These are phyloP conservation scores for Aristolochia contorta DNA, from an alignment of 164 flowering plant genomes.

Conservation along the genomic window DNA sequence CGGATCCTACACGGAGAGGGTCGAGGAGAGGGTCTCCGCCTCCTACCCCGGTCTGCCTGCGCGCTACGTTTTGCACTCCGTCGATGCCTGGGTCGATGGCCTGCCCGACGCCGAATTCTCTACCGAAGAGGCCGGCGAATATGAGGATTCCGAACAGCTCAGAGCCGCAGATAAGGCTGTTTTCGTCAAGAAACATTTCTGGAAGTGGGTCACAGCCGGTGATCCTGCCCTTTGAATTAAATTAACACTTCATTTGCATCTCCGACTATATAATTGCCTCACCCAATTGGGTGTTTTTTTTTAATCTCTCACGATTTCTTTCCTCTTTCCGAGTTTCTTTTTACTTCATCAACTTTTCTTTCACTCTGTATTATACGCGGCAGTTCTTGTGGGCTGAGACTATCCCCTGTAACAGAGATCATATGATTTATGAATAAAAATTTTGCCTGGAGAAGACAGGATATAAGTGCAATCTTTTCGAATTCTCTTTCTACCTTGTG, in stretches of 20 bases:
- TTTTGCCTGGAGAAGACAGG: no score
- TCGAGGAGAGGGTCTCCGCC: constrained; percentile 69
- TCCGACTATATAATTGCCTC: neutral
- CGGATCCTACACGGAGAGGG: constrained; percentile 47
- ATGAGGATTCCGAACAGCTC: constrained; percentile 23
- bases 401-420: no score
- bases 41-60: constrained; percentile 97
- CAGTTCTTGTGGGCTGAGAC: no score
- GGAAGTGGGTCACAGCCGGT: constrained; percentile 73
- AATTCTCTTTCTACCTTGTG: no score
- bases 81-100: constrained; percentile 70
- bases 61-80: constrained; percentile 62
- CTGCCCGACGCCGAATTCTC: constrained; percentile 70
- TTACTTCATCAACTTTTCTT: no score
- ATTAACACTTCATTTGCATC: no score
- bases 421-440: no score
- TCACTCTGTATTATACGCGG: no score
- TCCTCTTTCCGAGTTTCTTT: no score
- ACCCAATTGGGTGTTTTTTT: no score
- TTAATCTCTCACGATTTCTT: no score
- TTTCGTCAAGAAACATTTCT: constrained; percentile 63
- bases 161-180: constrained; percentile 42
- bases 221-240: neutral
- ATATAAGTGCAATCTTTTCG: no score
- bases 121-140: constrained; percentile 66